Base-by-base conservation (phyloP, 2,329 filamentous ascomycete genomes). In the Diaporthe aspalathi region DNA sequence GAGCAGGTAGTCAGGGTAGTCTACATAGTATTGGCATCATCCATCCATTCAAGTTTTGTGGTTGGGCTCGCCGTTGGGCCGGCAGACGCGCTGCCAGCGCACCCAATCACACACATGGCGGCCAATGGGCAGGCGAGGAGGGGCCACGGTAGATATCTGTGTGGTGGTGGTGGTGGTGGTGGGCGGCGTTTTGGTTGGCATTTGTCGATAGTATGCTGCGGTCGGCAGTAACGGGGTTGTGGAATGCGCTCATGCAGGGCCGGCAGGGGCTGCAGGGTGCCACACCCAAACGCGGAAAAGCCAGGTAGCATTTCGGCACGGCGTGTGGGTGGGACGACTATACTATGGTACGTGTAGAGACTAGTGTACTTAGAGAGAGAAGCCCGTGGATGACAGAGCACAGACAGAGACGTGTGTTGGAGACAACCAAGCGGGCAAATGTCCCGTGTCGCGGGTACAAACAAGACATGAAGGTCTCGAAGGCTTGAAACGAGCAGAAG, bases 41-140 rank as follows among this genome's bases (percentile, higher is more conserved):
- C 43, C 43, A 50, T 29, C 29, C 12, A 17, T 35, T n/a, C n/a
- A n/a, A n/a, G 54, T 11, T n/a, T n/a, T 49, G 47, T 22, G 16
- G 47, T 50, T 17, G 14, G 49, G 49, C 49, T 7, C 24, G 22
- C 38, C 27, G 16, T 43, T 43, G 22, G 22, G 24, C 16, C 17
- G 22, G 52, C n/a, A 49, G 29, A 50, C 17, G 70, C 57, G 68
- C 57, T 70, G 70, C 70, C 70, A 72, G 67, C 70, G 70, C 70
- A 72, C 70, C 47, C 38, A 56, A 43, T 7, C 32, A n/a, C 45
- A 38, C 45, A 38, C 38, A 22, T 12, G 57, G 29, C 17, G 32
- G 24, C 70, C 56, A 72, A 69, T 72, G 40, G 60, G 60, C 45
- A 38, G n/a, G 14, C 17, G 12, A n/a, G 14, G 5, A 24, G n/a